Percentiles rank a stretch among this genome's conserved stretches.
Conservation (phyloP, 2,329 filamentous ascomycete species). For the Diplodia mutila region DNA sequence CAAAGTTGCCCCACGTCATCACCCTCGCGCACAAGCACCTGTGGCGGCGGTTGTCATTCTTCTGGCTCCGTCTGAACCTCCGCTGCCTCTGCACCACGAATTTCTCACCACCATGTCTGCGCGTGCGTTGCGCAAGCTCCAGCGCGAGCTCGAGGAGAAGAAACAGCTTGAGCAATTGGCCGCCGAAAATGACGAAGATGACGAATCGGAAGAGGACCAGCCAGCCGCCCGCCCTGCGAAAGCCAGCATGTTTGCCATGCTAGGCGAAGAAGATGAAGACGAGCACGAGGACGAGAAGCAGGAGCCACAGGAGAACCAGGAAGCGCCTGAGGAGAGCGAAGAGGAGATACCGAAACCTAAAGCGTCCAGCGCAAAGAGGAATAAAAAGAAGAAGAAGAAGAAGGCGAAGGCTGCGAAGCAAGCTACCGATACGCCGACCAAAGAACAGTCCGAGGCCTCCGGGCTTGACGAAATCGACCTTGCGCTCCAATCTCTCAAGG, state of each 20-base stretch:
- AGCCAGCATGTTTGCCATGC: slow-evolving; percentile 52
- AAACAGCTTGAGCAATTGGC: slow-evolving; percentile 49
- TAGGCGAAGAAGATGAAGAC: slow-evolving; percentile 46
- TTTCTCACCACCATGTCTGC: slow-evolving; percentile 59
- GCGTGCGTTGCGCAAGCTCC: slow-evolving; percentile 66
- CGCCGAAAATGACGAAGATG: slow-evolving; percentile 42
- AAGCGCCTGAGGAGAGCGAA: slow-evolving; percentile 29
- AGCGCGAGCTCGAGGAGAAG: slow-evolving; percentile 64
- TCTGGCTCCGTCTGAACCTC: not conserved
- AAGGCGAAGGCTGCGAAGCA: slow-evolving; percentile 50
- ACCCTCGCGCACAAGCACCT: not conserved
- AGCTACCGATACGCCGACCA: slow-evolving; percentile 34
- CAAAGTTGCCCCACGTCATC: slow-evolving; percentile 23
- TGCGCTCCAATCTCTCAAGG: slow-evolving; percentile 57
- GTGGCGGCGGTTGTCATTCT: no score
- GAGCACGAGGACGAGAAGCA: slow-evolving; percentile 41
- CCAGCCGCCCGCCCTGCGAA: slow-evolving; percentile 36
- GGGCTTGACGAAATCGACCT: slow-evolving; percentile 67
- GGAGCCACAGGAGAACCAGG: slow-evolving; percentile 29
- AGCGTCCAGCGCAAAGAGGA: slow-evolving; percentile 41
- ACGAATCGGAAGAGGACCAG: slow-evolving; percentile 46
- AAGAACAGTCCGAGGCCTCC: slow-evolving; percentile 48
- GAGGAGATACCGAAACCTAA: slow-evolving; percentile 36
- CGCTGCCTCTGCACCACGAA: not conserved
- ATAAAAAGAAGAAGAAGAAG: slow-evolving; percentile 63